A percentile compares a stretch with the other conserved stretches of the same genome.
These are phyloP conservation scores for Gossypium anomalum DNA, from an alignment of 345 rosid genomes.

Conservation along the genomic window DNA sequence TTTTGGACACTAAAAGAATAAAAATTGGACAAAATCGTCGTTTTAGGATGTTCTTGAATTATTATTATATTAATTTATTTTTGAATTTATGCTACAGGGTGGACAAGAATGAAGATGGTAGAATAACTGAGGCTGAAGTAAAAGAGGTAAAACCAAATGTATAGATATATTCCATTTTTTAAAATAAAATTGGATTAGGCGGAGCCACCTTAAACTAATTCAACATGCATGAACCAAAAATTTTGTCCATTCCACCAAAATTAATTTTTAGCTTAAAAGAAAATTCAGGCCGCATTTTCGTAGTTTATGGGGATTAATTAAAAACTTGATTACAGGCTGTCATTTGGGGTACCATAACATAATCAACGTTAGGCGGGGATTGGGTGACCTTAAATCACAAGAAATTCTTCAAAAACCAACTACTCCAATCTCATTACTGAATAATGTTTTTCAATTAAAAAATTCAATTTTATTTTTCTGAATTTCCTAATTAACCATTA, in stretches of 20 bases:
- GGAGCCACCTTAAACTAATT: not conserved
- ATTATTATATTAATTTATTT: slow-evolving; percentile 15
- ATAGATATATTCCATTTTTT: not conserved
- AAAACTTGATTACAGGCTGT: slow-evolving; percentile 27
- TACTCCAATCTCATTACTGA: slow-evolving; percentile 36
- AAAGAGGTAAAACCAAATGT: slow-evolving; percentile 56
- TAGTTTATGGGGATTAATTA: not conserved
- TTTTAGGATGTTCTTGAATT: not conserved
- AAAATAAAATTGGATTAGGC: not conserved
- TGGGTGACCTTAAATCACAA: slow-evolving; percentile 50
- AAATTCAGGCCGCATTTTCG: not conserved
- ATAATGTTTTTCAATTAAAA: too few relatives aligned
- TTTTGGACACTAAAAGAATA: not conserved
- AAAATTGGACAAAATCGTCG: slow-evolving; percentile 19
- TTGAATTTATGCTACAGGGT: slow-evolving; percentile 49
- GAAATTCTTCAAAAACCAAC: slow-evolving; percentile 37
- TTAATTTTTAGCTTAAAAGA: not conserved
- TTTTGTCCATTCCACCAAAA: not conserved
- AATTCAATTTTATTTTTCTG: slow-evolving; percentile 23
- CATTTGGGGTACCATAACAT: slow-evolving; percentile 18
- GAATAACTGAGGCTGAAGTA: slow-evolving; percentile 86
- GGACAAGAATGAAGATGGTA: slow-evolving; percentile 95
- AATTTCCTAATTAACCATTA: too few relatives aligned
- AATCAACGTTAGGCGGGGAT: slow-evolving; percentile 54
- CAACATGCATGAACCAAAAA: not conserved